phyloP scores from a whole-genome alignment of 257 asterid species.

The Catharanthus roseus region DNA sequence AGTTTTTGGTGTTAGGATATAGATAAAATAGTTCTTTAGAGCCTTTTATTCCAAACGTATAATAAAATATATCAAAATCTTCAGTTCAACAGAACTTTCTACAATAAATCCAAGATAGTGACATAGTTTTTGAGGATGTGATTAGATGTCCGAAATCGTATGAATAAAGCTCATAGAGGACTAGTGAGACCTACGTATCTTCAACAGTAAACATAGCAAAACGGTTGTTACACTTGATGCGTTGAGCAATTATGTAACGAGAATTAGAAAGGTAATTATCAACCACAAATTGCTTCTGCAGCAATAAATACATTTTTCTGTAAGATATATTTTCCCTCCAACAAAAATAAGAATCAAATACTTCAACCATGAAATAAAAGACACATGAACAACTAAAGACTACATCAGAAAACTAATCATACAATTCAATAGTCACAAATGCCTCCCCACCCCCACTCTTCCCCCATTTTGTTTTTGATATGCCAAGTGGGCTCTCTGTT shows the following conservation, averaged over 20 bases:
- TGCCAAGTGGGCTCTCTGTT: neutral
- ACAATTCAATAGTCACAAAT: neutral
- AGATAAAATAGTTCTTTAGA: neutral
- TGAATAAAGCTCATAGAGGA: neutral
- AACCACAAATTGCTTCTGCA: neutral
- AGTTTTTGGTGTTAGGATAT: neutral
- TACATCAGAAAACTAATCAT: neutral
- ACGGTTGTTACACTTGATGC: neutral
- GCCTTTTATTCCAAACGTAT: neutral
- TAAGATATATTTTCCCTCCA: neutral
- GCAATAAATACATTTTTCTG: neutral
- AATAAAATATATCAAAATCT: neutral
- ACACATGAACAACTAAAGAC: neutral
- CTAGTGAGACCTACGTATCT: neutral
- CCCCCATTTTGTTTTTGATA: too few species aligned
- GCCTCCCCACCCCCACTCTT: too few species aligned
- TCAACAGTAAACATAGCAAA: neutral
- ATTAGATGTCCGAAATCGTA: neutral
- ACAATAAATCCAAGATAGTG: too few species aligned
- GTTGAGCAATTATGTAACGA: too few species aligned
- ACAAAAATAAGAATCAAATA: neutral
- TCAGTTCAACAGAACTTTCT: too few species aligned
- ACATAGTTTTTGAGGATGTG: neutral
- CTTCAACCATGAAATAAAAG: neutral
- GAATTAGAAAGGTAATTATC: too few species aligned